Percentiles rank a stretch among this genome's conserved stretches.
Evolutionary conservation across 108 stramenopile species (phyloP).

Genomic region (Craspedostauros australis): DNA sequence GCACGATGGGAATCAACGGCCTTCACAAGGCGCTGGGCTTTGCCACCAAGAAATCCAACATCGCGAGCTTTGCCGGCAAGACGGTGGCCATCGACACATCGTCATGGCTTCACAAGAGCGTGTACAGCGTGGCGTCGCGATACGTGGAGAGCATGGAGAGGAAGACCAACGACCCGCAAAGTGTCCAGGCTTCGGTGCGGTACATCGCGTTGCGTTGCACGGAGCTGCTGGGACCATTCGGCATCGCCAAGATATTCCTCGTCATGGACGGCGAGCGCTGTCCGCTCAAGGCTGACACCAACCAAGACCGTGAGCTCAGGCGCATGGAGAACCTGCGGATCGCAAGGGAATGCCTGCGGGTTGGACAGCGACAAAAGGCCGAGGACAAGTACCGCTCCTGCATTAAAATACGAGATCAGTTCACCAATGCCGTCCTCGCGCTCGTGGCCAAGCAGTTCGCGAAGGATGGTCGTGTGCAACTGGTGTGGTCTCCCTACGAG

Average conservation of each 20-base stretch:
- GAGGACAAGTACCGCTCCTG: constrained; percentile 63
- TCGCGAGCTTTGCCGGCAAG: constrained; percentile 48
- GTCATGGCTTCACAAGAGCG: constrained; percentile 84
- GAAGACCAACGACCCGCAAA: constrained; percentile 32
- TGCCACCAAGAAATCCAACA: constrained; percentile 39
- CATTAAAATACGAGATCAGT: constrained; percentile 52
- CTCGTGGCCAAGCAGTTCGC: constrained; percentile 12
- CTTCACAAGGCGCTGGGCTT: constrained; percentile 59
- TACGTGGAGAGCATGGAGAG: constrained; percentile 62
- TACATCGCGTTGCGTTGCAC: constrained; percentile 64
- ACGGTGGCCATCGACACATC: constrained; percentile 76
- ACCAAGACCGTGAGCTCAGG: constrained; percentile 51
- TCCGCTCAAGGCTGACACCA: constrained; percentile 71
- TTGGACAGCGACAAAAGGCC: constrained; percentile 45
- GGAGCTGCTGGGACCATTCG: constrained; percentile 44
- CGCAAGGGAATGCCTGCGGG: constrained; percentile 38
- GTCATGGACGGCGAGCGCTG: constrained; percentile 83
- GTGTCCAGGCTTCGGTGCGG: constrained; percentile 35
- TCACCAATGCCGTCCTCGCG: constrained; percentile 50
- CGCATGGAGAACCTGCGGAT: constrained; percentile 51
- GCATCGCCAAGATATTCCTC: constrained; percentile 45
- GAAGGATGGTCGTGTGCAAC: constrained; percentile 31
- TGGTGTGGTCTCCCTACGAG: constrained; percentile 91
- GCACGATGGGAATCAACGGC: constrained; percentile 74
- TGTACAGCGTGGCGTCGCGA: constrained; percentile 65